Percentiles rank a stretch among this genome's conserved stretches.
Evolutionary conservation across 371 early-diverging fungal species (phyloP).

Genomic region (Lichtheimia ornata): DNA sequence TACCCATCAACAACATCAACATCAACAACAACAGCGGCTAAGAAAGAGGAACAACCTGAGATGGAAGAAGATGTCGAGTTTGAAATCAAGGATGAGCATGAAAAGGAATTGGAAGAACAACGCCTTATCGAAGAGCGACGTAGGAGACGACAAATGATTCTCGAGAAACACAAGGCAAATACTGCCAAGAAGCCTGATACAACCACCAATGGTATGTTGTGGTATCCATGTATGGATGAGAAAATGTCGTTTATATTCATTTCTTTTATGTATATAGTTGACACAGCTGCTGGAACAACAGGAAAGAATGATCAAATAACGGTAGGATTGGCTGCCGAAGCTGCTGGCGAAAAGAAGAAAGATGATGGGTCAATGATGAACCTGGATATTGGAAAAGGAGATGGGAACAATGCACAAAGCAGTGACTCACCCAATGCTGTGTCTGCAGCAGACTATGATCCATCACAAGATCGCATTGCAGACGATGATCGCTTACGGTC

Average conservation of each 20-base stretch:
- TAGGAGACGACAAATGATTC: constrained; percentile 66
- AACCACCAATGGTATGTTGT: constrained; percentile 8
- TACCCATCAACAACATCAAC: not conserved
- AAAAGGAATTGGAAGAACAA: constrained; percentile 62
- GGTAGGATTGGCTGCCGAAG: constrained; percentile 19
- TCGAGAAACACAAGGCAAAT: constrained; percentile 60
- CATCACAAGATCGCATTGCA: constrained; percentile 50
- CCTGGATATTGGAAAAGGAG: not conserved
- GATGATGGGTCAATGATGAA: constrained; percentile 6
- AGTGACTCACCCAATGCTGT: constrained; percentile 50
- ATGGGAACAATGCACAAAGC: constrained; percentile 9
- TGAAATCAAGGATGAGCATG: constrained; percentile 55
- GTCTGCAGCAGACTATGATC: constrained; percentile 81
- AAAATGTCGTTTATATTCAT: too few relatives aligned
- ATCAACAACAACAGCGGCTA: not conserved
- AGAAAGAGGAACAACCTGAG: not conserved
- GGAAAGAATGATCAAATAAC: constrained; percentile 13
- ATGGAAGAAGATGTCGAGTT: constrained; percentile 25
- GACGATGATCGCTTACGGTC: constrained; percentile 39
- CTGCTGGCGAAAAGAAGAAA: constrained; percentile 5
- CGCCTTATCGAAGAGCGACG: constrained; percentile 79
- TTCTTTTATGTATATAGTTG: too few relatives aligned
- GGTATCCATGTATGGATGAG: not conserved
- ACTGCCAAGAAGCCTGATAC: constrained; percentile 12
- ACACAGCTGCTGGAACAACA: too few relatives aligned